These are phyloP conservation scores for Parasitella parasitica DNA, from an alignment of 371 early-diverging fungal species.

Conservation along the genomic window DNA sequence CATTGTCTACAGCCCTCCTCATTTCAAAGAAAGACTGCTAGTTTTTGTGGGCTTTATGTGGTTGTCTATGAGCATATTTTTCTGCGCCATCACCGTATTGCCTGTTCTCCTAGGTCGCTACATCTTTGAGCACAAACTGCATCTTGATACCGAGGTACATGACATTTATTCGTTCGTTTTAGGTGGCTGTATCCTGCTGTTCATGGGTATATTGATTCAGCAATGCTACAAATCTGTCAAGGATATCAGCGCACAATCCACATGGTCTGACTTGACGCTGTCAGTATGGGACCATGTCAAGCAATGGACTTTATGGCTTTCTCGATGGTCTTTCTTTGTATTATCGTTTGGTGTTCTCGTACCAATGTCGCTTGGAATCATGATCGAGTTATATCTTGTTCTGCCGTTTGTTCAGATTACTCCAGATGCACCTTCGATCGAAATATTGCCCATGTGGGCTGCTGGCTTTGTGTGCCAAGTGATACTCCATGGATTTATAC, in stretches of 20 bases:
- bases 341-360: constrained; percentile 42
- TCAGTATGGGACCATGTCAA: background rate
- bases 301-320: constrained; percentile 1
- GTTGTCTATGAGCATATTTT: constrained; percentile 41
- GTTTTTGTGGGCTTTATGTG: constrained; percentile 57
- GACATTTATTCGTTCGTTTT: constrained; percentile 54
- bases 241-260: background rate
- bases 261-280: background rate
- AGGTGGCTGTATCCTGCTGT: constrained; percentile 22
- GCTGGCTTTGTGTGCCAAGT: constrained; percentile 44
- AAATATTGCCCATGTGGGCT: constrained; percentile 46
- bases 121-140: constrained; percentile 28
- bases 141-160: constrained; percentile 37
- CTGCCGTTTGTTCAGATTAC: constrained; percentile 38
- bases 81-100: constrained; percentile 33
- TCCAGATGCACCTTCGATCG: constrained; percentile 24
- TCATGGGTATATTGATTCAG: background rate
- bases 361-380: constrained; percentile 46
- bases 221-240: background rate
- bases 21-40: constrained; percentile 53
- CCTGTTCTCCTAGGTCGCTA: constrained; percentile 52
- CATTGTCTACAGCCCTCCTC: constrained; percentile 69
- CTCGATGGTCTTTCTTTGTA: constrained; percentile 31
- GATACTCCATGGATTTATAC: constrained; percentile 30
- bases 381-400: constrained; percentile 52